phyloP scores from a whole-genome alignment of 108 stramenopile genomes.

The Schizochytrium sp. region DNA sequence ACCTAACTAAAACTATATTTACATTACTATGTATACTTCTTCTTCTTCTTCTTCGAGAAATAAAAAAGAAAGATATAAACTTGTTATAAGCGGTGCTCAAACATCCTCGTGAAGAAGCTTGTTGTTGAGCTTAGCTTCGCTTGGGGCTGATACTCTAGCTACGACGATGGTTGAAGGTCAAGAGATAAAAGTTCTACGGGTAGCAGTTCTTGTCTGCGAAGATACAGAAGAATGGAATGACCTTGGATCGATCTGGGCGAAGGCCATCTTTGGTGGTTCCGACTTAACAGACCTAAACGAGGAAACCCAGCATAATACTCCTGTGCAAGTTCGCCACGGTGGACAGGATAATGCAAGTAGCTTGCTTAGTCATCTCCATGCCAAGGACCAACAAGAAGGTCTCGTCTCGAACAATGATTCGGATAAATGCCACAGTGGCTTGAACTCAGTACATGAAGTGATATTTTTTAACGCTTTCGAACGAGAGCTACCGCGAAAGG shows the following conservation, averaged over 20 bases:
- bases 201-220: conserved; percentile 22
- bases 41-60: no score
- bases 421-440: neutral
- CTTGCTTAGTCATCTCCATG: neutral
- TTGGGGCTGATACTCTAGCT: no score
- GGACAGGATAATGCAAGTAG: neutral
- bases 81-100: no score
- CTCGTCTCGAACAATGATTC: neutral
- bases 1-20: no score
- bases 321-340: neutral
- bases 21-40: no score
- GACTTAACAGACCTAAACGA: no score
- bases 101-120: no score
- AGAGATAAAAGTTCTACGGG: neutral
- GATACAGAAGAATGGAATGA: conserved; percentile 9
- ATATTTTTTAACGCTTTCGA: neutral
- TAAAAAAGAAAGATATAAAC: no score
- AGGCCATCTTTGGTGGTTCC: neutral
- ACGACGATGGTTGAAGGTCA: no score
- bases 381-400: neutral
- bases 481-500: conserved; percentile 10
- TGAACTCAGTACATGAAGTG: neutral
- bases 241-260: conserved; percentile 29
- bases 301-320: no score
- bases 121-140: no score